phyloP scores from a whole-genome alignment of 352 stramenopile genomes.

The Saprolegnia parasitica region DNA sequence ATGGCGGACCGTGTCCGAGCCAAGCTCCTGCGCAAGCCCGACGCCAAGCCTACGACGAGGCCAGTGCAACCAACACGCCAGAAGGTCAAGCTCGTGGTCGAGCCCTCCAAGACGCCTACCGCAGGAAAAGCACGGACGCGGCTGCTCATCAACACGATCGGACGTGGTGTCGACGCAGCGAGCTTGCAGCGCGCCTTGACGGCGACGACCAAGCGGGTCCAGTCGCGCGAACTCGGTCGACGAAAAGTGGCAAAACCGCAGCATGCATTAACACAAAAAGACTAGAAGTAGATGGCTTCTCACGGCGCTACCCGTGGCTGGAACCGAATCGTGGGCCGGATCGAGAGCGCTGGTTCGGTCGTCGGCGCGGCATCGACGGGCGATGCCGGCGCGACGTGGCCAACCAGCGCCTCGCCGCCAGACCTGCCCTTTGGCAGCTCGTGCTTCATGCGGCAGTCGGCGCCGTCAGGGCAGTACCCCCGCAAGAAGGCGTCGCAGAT shows the following conservation, averaged over 20 bases:
- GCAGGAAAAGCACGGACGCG: background rate
- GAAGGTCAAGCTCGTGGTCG: slow-evolving; percentile 5
- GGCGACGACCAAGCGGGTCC: slow-evolving; percentile 16
- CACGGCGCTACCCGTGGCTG: slow-evolving; percentile 31
- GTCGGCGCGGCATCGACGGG: slow-evolving; percentile 12
- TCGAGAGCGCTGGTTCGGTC: slow-evolving; percentile 37
- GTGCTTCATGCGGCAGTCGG: slow-evolving; percentile 52
- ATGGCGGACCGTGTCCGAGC: slow-evolving; percentile 12
- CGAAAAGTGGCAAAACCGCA: background rate
- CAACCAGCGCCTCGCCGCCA: background rate
- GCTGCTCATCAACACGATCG: slow-evolving; percentile 22
- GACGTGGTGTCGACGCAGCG: slow-evolving; percentile 14
- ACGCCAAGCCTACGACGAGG: background rate
- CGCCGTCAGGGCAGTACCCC: slow-evolving; percentile 61
- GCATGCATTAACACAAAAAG: slow-evolving; percentile 10
- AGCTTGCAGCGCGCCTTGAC: slow-evolving; percentile 10
- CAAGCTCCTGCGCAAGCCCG: slow-evolving; percentile 8
- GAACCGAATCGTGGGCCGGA: slow-evolving; percentile 69
- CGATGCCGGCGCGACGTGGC: slow-evolving; percentile 22
- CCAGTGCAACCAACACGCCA: background rate
- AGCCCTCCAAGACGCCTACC: background rate
- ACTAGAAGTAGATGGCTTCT: background rate
- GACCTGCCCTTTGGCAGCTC: slow-evolving; percentile 40
- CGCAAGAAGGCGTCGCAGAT: slow-evolving; percentile 59
- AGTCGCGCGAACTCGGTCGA: slow-evolving; percentile 14